Conservation (phyloP, 352 stramenopile species). For the Pythium utonaiense region DNA sequence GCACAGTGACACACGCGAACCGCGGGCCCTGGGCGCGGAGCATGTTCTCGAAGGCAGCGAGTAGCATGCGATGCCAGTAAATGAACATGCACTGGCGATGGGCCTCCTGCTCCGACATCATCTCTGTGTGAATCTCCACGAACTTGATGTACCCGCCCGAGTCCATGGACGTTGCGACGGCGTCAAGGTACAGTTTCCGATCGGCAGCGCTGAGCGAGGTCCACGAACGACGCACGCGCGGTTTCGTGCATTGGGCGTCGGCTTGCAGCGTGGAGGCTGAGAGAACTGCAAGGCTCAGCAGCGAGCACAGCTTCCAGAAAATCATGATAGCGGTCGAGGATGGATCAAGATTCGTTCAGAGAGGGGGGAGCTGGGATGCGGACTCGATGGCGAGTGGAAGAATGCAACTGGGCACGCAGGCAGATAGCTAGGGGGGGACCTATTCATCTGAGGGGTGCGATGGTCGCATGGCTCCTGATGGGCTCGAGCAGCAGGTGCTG, state of each 20-base stretch:
- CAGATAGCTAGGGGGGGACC: neutral
- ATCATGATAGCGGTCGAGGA: neutral
- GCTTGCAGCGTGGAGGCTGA: neutral
- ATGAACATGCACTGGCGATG: constrained; percentile 72
- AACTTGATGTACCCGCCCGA: constrained; percentile 28
- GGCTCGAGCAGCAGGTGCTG: neutral
- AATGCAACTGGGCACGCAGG: neutral
- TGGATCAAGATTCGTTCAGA: neutral
- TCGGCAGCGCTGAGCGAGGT: constrained; percentile 19
- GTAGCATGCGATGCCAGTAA: constrained; percentile 73
- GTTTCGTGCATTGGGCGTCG: neutral
- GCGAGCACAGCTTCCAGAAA: constrained; percentile 1
- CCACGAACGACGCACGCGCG: constrained; percentile 33
- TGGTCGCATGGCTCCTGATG: neutral
- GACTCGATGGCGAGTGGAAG: neutral
- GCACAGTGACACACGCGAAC: constrained; percentile 72
- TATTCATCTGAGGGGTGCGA: neutral
- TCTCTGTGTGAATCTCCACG: constrained; percentile 30
- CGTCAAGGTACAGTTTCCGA: constrained; percentile 27
- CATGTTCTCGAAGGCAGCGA: constrained; percentile 82
- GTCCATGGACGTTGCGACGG: constrained; percentile 28
- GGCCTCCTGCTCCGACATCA: constrained; percentile 24
- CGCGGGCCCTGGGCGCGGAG: constrained; percentile 44
- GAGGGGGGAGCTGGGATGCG: neutral
- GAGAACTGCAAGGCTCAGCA: neutral